Evolutionary conservation across 2,329 filamentous ascomycete genomes (phyloP).

Genomic region (Phialophora verrucosa): DNA sequence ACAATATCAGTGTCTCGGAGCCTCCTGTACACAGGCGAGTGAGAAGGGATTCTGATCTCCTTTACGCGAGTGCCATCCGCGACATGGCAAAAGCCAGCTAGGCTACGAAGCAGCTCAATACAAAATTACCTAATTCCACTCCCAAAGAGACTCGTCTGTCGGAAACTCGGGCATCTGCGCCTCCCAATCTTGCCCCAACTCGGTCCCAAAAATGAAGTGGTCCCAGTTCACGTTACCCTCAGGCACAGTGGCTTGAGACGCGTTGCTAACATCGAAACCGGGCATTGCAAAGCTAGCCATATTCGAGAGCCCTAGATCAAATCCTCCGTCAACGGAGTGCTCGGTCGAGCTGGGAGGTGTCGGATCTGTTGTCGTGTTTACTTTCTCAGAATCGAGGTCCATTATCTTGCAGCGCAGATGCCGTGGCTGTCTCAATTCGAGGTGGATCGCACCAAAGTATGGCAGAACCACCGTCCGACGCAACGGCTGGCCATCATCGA

Average conservation of each 20-base stretch:
- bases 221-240: constrained; percentile 30
- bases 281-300: not conserved
- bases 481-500: constrained; percentile 13
- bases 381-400: not conserved
- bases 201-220: constrained; percentile 36
- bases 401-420: constrained; percentile 4
- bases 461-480: constrained; percentile 35
- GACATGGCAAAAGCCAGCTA: constrained; percentile 12
- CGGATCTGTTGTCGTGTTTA: not conserved
- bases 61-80: constrained; percentile 24
- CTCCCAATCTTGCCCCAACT: constrained; percentile 35
- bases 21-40: constrained; percentile 7
- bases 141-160: constrained; percentile 9
- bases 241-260: constrained; percentile 10
- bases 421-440: constrained; percentile 29
- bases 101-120: not conserved
- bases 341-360: constrained; percentile 13
- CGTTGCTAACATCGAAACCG: not conserved
- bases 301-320: not conserved
- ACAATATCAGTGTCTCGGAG: constrained; percentile 11
- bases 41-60: constrained; percentile 20
- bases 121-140: constrained; percentile 4
- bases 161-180: constrained; percentile 24
- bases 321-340: constrained; percentile 2
- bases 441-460: constrained; percentile 37